Percentiles rank a stretch among this genome's conserved stretches.
phyloP scores from a whole-genome alignment of 2,329 filamentous ascomycete genomes.

The Hypoxylon sp. region DNA sequence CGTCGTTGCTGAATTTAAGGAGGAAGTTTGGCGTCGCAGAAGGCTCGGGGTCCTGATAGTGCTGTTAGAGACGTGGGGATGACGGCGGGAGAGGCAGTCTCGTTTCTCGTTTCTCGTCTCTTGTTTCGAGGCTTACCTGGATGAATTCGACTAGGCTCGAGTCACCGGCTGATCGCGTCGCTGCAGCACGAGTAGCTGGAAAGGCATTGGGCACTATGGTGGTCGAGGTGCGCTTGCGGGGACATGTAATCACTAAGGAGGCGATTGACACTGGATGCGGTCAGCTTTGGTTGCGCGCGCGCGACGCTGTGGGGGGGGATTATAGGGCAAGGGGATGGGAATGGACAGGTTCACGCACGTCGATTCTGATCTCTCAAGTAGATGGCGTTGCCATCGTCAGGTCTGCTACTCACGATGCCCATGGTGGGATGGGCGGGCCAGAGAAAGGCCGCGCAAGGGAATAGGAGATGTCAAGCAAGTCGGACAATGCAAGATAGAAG shows the following conservation, averaged over 20 bases:
- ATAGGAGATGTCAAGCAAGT: conserved; percentile 17
- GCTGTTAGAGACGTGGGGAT: conserved; percentile 28
- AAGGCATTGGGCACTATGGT: conserved; percentile 85
- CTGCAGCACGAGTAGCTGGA: conserved; percentile 80
- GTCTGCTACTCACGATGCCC: conserved; percentile 90
- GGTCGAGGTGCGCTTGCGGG: conserved; percentile 77
- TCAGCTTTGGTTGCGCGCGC: conserved; percentile 37
- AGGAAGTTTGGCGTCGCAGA: conserved; percentile 74
- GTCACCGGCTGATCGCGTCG: conserved; percentile 76
- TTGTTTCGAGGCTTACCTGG: conserved; percentile 67
- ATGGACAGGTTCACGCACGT: conserved; percentile 65
- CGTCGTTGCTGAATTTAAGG: conserved; percentile 85
- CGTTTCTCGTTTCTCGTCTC: too few relatives aligned
- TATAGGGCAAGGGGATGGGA: conserved; percentile 8
- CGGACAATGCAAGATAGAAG: conserved; percentile 9
- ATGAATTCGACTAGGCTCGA: conserved; percentile 85
- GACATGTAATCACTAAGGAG: conserved; percentile 81
- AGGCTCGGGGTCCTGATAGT: conserved; percentile 76
- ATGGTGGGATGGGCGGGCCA: conserved; percentile 63
- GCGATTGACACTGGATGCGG: conserved; percentile 80
- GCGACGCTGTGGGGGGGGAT: background rate
- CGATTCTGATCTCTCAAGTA: conserved; percentile 91
- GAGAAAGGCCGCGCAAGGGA: conserved; percentile 38
- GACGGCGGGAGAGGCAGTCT: conserved; percentile 19
- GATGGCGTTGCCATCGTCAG: conserved; percentile 81